Percentiles rank a stretch among this genome's conserved stretches.
Evolutionary conservation across 805 yeast genomes (phyloP).

Genomic region (Candida nanaspora): DNA sequence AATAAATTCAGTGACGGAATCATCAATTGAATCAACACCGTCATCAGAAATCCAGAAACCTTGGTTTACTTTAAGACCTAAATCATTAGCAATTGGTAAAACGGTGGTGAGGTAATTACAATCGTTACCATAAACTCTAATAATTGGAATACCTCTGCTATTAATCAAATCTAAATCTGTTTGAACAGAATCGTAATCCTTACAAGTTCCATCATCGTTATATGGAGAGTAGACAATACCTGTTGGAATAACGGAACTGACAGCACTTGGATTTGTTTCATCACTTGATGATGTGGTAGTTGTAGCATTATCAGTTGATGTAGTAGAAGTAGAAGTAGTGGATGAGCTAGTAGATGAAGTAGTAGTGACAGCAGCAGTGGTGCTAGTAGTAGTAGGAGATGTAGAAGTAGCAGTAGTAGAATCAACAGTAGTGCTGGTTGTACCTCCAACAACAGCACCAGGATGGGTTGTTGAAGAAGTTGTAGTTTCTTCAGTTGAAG

Average conservation of each 20-base stretch:
- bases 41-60: slow-evolving; percentile 71
- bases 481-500: slow-evolving; percentile 6
- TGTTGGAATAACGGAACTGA: slow-evolving; percentile 34
- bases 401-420: slow-evolving; percentile 11
- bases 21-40: slow-evolving; percentile 69
- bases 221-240: slow-evolving; percentile 78
- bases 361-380: slow-evolving; percentile 5
- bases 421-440: slow-evolving; percentile 10
- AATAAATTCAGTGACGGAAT: slow-evolving; percentile 46
- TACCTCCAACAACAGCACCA: slow-evolving; percentile 2
- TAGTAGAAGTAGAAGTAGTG: slow-evolving; percentile 9
- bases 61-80: slow-evolving; percentile 74
- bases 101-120: slow-evolving; percentile 65
- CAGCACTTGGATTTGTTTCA: slow-evolving; percentile 10
- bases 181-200: slow-evolving; percentile 43
- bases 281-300: slow-evolving; percentile 24
- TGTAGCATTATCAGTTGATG: slow-evolving; percentile 30
- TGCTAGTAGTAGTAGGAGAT: slow-evolving; percentile 7
- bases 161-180: slow-evolving; percentile 53
- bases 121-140: slow-evolving; percentile 85
- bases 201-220: slow-evolving; percentile 60
- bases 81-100: slow-evolving; percentile 45
- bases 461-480: slow-evolving; percentile 2
- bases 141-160: slow-evolving; percentile 51
- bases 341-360: slow-evolving; percentile 19